These are phyloP conservation scores for Uronychia binucleata DNA, from an alignment of 73 alveolate genomes.

Conservation along the genomic window DNA sequence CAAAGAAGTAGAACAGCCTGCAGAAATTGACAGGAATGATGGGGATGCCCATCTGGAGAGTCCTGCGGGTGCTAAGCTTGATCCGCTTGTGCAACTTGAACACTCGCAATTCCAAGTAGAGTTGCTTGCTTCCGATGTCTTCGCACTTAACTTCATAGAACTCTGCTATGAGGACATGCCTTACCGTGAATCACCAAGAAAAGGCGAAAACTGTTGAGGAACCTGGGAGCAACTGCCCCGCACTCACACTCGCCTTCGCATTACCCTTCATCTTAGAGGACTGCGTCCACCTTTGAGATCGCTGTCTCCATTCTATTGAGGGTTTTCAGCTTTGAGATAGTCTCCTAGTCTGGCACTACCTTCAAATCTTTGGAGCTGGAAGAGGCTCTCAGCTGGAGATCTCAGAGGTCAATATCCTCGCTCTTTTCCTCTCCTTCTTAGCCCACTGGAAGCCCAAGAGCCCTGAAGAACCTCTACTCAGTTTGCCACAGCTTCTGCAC, in stretches of 20 bases:
- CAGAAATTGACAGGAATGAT: background rate
- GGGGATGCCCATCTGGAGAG: background rate
- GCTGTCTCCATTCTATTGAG: background rate
- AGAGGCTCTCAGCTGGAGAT: background rate
- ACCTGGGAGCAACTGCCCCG: no score
- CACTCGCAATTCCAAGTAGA: background rate
- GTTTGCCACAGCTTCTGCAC: conserved; percentile 63
- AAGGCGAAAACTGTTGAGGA: background rate
- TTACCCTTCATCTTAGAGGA: conserved; percentile 8
- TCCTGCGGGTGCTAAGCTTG: background rate
- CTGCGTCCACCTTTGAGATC: background rate
- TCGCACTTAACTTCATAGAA: background rate
- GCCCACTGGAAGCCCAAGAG: conserved; percentile 51
- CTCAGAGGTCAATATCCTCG: no score
- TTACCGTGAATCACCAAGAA: background rate
- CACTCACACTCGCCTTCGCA: no score
- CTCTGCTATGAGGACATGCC: background rate
- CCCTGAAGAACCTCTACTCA: conserved; percentile 42
- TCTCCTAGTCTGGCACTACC: background rate
- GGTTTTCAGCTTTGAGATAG: background rate
- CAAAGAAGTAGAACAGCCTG: background rate
- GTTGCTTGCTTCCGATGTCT: background rate
- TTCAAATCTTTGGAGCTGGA: conserved; percentile 2
- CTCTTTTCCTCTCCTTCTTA: background rate
- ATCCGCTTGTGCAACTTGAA: background rate